Evolutionary conservation across 2,329 filamentous ascomycete genomes (phyloP).

Genomic region (Fusarium succisae): DNA sequence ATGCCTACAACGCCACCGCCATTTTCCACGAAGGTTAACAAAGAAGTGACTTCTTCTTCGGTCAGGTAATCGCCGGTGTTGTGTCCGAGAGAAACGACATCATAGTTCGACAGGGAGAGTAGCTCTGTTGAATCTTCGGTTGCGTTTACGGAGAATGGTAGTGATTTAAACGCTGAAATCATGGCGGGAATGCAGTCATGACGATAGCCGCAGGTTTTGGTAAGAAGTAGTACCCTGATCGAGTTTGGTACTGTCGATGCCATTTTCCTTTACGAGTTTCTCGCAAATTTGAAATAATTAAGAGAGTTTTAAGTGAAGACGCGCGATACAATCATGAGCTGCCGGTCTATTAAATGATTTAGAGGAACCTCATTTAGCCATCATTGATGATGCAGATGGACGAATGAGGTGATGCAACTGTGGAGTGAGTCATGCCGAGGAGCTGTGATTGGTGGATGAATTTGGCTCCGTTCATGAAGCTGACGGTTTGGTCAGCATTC

Average conservation of each 20-base stretch:
- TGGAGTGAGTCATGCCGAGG: background rate
- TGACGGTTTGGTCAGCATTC: background rate
- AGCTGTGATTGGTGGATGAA: background rate
- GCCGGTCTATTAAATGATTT: background rate
- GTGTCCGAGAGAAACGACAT: constrained; percentile 14
- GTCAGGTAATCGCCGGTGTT: constrained; percentile 9
- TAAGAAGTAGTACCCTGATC: constrained; percentile 13
- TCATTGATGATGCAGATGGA: no score
- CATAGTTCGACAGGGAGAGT: background rate
- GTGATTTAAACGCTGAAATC: background rate
- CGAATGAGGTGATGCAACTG: background rate
- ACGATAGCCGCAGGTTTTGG: constrained; percentile 22
- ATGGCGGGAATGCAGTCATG: constrained; percentile 16
- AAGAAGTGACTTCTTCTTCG: background rate
- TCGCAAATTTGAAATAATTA: fast-evolving
- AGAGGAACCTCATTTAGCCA: no score
- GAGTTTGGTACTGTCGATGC: background rate
- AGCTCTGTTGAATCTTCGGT: constrained; percentile 9
- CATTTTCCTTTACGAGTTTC: background rate
- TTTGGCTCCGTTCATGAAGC: background rate
- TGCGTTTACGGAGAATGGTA: background rate
- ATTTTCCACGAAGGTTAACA: background rate
- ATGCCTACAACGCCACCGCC: constrained; percentile 26
- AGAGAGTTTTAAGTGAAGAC: background rate
- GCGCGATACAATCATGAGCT: background rate